Base-by-base conservation (phyloP, 2,329 filamentous ascomycete genomes). In the Exserohilum turcica region DNA sequence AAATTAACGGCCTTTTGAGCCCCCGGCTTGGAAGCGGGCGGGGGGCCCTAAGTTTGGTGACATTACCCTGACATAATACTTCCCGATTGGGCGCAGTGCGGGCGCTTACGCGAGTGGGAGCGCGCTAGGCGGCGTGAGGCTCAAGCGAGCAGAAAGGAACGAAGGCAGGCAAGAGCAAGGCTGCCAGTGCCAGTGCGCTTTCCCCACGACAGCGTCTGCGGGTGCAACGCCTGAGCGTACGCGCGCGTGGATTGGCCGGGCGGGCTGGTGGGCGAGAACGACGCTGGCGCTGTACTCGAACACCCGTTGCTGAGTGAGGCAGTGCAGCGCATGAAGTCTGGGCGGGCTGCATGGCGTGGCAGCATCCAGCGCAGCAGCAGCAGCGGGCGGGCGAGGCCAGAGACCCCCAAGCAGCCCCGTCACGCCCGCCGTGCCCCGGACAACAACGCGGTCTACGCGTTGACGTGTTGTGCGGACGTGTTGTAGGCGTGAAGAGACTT, bases 1-100 rank as follows among this genome's bases (percentile, higher is more conserved):
- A 54, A 67, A 66, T 72, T 74, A 70, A 64, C 63, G 65, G 68
- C 38, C 59, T 53, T 69, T 68, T 27, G 21, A 1, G 24, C 27
- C 40, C 36, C 64, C 64, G 52, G 56, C 64, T 67, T 60, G 37
- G 38, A 13, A 33, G 58, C 43, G 60, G 68, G 65, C 57, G 60
- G 62, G 67, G 62, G 67, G n/a, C n/a, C n/a, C 61, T 66, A 70
- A 67, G 69, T 73, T 73, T 73, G 68, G 69, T 51, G 55, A 27
- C 46, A 18, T 35, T 53, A 64, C 64, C 60, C 12, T 50, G 53
- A 61, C 45, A 59, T 68, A 70, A 71, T 70, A 61, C 31, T 48
- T 48, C 57, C 32, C 52, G 21, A 19, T 56, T 62, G 39, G 54
- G 52, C 58, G 47, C 18, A 10, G 28, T 33, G 13, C 56, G 50